Evolutionary conservation across 179 eudicot species (phyloP), one percentile per base, ranked within the genome.

Genomic region (Gypsophila paniculata): DNA sequence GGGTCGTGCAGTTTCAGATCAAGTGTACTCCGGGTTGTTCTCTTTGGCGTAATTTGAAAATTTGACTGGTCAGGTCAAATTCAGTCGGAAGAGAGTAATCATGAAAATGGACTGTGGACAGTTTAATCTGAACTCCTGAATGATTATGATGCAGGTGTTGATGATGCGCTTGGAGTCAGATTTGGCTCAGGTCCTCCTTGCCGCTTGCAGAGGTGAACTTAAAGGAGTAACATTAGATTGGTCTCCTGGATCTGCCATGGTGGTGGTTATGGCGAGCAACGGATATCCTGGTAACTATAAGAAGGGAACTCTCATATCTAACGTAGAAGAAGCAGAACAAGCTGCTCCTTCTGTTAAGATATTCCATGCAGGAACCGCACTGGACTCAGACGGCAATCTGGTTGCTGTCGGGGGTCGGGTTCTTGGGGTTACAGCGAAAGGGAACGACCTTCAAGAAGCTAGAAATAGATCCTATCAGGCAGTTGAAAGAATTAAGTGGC

Each of bases 161-260:
- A 93, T 93, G 98, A 83, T 86, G 72, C 96, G 96, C n/a, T 75
- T 93, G 80, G 91, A 93, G 79, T 91, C 98, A 12, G 98, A 93
- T 75, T 79, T 93, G 71, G 98, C 84, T 38, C 91, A 85, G 80
- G 85, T 88, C 25, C 81, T 93, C 70, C 91, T 93, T 2, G 93
- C 98, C 48, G 98, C 98, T 72, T 85, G 87, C 75, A 85, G 55
- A 71, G 98, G 98, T 14, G 71, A 86, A 67, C 90, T 93, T 19
- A 64, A 72, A 29, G 86, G 86, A 5, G 83, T 91, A 32, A 79
- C 96, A 51, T 72, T 91, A 57, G 79, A 85, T 7, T 93, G 98
- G 96, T 88, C 98, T 5, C 84, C 86, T 3, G 97, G 93, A 19
- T 89, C 96, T 0, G 93, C 98, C 61, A 91, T 93, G 98, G 91